These are phyloP conservation scores for Stagonosporopsis chrysanthemi DNA, from an alignment of 2,329 filamentous ascomycete genomes.

Conservation along the genomic window DNA sequence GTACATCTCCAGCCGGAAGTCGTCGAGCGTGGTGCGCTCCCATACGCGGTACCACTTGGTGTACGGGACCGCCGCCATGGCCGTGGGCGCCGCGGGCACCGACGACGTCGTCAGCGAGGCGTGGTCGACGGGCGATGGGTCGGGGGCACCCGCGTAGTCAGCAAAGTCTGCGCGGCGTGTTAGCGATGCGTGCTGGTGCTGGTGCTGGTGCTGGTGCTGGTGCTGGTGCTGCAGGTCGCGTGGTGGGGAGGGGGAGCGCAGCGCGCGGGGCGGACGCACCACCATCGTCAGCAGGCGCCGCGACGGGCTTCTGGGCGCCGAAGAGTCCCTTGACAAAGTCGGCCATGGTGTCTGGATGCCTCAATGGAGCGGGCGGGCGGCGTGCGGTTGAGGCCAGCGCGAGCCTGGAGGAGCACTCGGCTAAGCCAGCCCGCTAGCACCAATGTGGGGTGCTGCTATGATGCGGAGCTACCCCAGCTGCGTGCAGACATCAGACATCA, in stretches of 20 bases:
- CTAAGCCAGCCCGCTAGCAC: conserved; percentile 30
- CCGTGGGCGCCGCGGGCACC: conserved; percentile 46
- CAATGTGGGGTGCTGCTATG: conserved; percentile 32
- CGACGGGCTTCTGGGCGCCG: conserved; percentile 69
- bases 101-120: conserved; percentile 51
- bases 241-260: conserved; percentile 22
- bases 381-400: conserved; percentile 24
- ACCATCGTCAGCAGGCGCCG: conserved; percentile 69
- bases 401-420: conserved; percentile 30
- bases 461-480: conserved; percentile 15
- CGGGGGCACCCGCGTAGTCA: conserved; percentile 84
- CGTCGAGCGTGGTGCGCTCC: conserved; percentile 82
- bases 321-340: conserved; percentile 72
- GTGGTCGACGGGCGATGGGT: conserved; percentile 64
- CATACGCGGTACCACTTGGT: conserved; percentile 98
- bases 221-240: conserved; percentile 7
- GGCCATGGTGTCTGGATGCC: conserved; percentile 48
- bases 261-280: conserved; percentile 59
- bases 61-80: conserved; percentile 66
- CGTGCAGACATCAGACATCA: neutral
- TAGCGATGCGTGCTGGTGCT: neutral
- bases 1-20: conserved; percentile 88
- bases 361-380: conserved; percentile 25
- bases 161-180: conserved; percentile 76
- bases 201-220: too few relatives aligned